These are phyloP conservation scores for Neoarthrinium moseri DNA, from an alignment of 2,329 filamentous ascomycete species.

Conservation along the genomic window DNA sequence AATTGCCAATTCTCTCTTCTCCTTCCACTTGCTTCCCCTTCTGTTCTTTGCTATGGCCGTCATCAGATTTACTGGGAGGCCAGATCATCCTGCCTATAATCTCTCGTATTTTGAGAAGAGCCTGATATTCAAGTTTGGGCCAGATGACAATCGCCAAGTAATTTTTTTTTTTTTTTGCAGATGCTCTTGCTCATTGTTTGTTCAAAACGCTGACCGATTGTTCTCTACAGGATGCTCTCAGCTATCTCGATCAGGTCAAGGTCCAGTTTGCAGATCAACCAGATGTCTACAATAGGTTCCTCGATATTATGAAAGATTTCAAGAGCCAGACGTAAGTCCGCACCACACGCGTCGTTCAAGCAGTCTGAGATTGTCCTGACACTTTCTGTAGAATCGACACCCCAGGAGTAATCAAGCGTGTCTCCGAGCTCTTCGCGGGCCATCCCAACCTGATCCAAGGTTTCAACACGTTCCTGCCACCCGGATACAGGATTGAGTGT, in stretches of 20 bases:
- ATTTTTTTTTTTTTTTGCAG: neutral
- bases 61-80: neutral
- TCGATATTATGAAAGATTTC: slow-evolving; percentile 99
- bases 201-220: slow-evolving; percentile 23
- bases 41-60: neutral
- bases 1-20: too few species aligned
- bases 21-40: neutral
- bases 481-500: slow-evolving; percentile 95
- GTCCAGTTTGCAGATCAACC: slow-evolving; percentile 96
- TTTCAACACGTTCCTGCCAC: slow-evolving; percentile 96
- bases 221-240: slow-evolving; percentile 65
- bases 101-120: neutral
- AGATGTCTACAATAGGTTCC: slow-evolving; percentile 93
- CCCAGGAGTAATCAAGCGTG: slow-evolving; percentile 92
- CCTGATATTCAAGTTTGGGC: slow-evolving; percentile 1
- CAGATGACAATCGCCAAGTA: neutral
- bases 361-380: slow-evolving; percentile 27
- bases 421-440: slow-evolving; percentile 92
- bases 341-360: neutral
- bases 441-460: slow-evolving; percentile 95
- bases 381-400: slow-evolving; percentile 75
- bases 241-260: slow-evolving; percentile 97
- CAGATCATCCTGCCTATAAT: neutral
- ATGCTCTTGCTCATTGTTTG: neutral
- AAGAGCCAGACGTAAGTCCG: slow-evolving; percentile 85